Percentiles rank a stretch among this genome's conserved stretches.
phyloP scores from a whole-genome alignment of 257 asterid species.

The Scutellaria barbata region DNA sequence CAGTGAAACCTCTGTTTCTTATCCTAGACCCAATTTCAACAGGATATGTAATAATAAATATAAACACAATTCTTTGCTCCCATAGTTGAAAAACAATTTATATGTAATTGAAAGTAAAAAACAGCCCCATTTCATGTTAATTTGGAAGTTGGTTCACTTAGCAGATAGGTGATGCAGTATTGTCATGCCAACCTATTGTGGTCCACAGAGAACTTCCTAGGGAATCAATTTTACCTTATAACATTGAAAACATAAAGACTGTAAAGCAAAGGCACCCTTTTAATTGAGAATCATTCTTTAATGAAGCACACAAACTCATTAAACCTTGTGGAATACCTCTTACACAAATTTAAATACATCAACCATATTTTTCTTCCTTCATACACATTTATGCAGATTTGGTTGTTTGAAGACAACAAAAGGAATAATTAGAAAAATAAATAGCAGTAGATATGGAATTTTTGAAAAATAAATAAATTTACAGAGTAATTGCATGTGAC shows the following conservation, averaged over 20 bases:
- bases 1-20: neutral
- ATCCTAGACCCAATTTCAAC: neutral
- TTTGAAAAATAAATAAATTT: neutral
- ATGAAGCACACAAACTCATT: too few species aligned
- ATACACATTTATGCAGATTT: neutral
- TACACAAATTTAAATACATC: too few species aligned
- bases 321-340: too few species aligned
- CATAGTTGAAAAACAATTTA: too few species aligned
- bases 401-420: too few species aligned
- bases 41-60: too few species aligned
- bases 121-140: neutral
- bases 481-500: neutral
- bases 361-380: neutral
- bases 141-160: neutral
- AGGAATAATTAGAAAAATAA: neutral
- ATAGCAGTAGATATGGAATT: neutral
- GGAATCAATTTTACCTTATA: neutral
- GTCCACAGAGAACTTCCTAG: neutral
- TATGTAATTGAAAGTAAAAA: too few species aligned
- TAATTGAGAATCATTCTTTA: too few species aligned
- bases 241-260: neutral
- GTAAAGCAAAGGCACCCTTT: too few species aligned
- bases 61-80: too few species aligned
- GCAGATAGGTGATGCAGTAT: neutral
- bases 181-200: neutral